A percentile compares a stretch with the other conserved stretches of the same genome.
phyloP scores from a whole-genome alignment of 306 rosid species.

The Citrullus amarus region DNA sequence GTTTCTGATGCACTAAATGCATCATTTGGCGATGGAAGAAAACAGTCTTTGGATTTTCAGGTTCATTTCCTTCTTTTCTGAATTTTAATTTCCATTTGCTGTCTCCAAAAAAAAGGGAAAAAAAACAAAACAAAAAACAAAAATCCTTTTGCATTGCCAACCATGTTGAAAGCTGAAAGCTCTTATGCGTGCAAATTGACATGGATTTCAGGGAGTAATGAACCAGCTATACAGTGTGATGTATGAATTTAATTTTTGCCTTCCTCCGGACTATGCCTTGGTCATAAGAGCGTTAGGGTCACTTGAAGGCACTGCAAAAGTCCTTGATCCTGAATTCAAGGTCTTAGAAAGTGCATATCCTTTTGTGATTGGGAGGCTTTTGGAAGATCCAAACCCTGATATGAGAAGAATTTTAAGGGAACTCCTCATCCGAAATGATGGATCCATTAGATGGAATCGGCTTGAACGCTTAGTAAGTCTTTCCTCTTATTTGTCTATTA shows the following conservation, averaged over 20 bases:
- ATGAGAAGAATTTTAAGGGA: slow-evolving; percentile 94
- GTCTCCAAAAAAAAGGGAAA: not conserved
- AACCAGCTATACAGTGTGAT: slow-evolving; percentile 64
- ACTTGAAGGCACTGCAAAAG: slow-evolving; percentile 94
- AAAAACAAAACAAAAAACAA: no score
- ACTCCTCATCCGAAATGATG: slow-evolving; percentile 72
- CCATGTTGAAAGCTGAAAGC: not conserved
- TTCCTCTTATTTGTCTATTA: slow-evolving; percentile 3
- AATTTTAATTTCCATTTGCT: not conserved
- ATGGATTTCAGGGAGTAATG: slow-evolving; percentile 86
- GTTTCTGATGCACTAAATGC: slow-evolving; percentile 64
- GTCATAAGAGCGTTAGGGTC: slow-evolving; percentile 93
- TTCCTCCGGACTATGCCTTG: slow-evolving; percentile 96
- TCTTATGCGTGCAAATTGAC: slow-evolving; percentile 10
- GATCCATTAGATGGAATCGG: slow-evolving; percentile 94
- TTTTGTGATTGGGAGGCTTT: slow-evolving; percentile 83
- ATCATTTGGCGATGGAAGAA: slow-evolving; percentile 41
- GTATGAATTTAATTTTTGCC: slow-evolving; percentile 83
- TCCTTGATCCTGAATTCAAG: slow-evolving; percentile 80
- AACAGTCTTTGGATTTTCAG: slow-evolving; percentile 87
- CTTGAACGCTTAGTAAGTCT: slow-evolving; percentile 74
- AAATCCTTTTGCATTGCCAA: not conserved
- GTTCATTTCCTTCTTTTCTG: slow-evolving; percentile 17
- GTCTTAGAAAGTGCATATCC: slow-evolving; percentile 92
- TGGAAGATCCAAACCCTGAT: slow-evolving; percentile 88